Conservation (phyloP, 31 red algal species). For the Odonthalia washingtoniensis region DNA sequence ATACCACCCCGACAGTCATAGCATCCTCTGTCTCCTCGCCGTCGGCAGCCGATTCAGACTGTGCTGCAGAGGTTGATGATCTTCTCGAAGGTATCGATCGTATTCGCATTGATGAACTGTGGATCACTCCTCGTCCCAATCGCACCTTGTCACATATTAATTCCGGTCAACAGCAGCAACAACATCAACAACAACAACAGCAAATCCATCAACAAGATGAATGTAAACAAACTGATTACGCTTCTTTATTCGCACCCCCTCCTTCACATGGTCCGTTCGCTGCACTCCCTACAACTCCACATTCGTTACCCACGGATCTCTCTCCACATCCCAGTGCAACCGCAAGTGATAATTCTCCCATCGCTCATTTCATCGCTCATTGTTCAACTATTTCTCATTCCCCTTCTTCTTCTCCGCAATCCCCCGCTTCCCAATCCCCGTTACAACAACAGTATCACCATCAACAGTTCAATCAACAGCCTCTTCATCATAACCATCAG, state of each 20-base stretch:
- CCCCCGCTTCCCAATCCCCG: not conserved
- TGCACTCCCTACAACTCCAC: not conserved
- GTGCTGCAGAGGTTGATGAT: conserved; percentile 55
- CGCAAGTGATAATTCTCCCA: not conserved
- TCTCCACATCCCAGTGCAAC: not conserved
- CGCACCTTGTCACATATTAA: not conserved
- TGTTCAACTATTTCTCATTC: too few relatives aligned
- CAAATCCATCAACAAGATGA: not conserved
- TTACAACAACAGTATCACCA: not conserved
- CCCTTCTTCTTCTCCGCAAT: not conserved
- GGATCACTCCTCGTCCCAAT: conserved; percentile 45
- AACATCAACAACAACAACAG: conserved; percentile 5
- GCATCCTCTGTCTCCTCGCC: conserved; percentile 68
- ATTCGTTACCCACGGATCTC: conserved; percentile 12
- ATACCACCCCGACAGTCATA: conserved; percentile 34
- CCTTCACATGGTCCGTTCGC: not conserved
- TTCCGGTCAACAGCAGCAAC: conserved; percentile 1
- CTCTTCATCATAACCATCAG: too few relatives aligned
- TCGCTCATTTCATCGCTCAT: not conserved
- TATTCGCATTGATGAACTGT: conserved; percentile 68
- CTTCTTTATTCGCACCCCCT: not conserved
- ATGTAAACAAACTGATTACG: not conserved
- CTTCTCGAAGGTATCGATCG: conserved; percentile 66
- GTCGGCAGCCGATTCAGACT: conserved; percentile 52
- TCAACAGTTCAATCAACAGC: too few relatives aligned